Conservation (phyloP, 2,329 filamentous ascomycete species). For the Arthrobotrys musiformis region DNA sequence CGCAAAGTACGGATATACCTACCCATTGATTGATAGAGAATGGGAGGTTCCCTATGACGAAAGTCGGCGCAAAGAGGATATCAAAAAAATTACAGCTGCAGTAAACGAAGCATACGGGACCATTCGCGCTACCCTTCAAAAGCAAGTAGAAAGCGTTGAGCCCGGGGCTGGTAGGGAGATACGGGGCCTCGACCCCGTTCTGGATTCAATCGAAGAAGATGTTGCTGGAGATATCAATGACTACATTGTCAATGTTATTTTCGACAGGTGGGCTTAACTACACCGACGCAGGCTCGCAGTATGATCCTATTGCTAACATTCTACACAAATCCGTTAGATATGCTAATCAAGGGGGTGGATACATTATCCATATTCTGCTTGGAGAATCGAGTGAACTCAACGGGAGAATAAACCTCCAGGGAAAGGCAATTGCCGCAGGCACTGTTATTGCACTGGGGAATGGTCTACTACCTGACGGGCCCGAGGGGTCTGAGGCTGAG, state of each 20-base stretch:
- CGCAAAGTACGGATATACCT: not conserved
- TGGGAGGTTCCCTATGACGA: not conserved
- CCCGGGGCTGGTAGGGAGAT: not conserved
- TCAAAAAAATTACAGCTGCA: not conserved
- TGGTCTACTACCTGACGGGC: not conserved
- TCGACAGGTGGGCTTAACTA: not conserved
- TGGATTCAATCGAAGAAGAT: not conserved
- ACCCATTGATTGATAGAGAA: not conserved
- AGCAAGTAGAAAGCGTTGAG: not conserved
- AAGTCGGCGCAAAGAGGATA: not conserved
- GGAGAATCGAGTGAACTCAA: not conserved
- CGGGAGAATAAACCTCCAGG: not conserved
- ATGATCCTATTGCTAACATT: not conserved
- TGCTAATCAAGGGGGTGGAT: not conserved
- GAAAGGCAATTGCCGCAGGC: not conserved
- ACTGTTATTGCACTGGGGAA: not conserved
- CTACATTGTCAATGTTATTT: not conserved
- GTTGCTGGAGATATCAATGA: not conserved
- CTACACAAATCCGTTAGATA: not conserved
- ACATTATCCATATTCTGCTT: not conserved
- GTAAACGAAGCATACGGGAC: not conserved
- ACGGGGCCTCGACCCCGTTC: not conserved
- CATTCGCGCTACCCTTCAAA: not conserved
- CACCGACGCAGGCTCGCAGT: not conserved
- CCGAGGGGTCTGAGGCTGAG: no score